Percentiles rank a stretch among this genome's conserved stretches.
These are phyloP conservation scores for Adansonia grandidieri DNA, from an alignment of 441 rosid genomes.

Conservation along the genomic window DNA sequence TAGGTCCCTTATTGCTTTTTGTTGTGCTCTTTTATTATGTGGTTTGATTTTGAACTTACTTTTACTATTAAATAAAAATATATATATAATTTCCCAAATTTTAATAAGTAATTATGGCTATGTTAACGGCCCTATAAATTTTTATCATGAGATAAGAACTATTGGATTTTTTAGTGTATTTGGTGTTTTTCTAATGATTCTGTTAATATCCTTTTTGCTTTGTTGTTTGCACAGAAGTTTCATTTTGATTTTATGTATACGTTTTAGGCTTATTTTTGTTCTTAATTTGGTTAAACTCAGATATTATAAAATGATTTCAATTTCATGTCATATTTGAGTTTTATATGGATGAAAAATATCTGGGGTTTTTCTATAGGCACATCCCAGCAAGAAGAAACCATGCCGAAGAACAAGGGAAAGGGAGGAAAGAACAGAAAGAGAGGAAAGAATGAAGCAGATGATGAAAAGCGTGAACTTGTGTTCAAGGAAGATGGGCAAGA, in stretches of 20 bases:
- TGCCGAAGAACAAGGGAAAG: too few relatives aligned
- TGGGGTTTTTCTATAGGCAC: background rate
- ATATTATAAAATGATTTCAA: background rate
- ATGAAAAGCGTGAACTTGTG: too few relatives aligned
- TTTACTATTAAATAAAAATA: background rate
- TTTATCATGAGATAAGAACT: background rate
- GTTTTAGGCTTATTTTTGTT: background rate
- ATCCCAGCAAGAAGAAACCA: background rate
- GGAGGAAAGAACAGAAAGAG: too few relatives aligned
- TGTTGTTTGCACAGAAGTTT: background rate
- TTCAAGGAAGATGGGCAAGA: conserved; percentile 45
- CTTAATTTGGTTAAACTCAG: background rate
- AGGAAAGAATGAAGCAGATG: too few relatives aligned
- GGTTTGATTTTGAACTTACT: background rate
- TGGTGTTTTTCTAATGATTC: background rate
- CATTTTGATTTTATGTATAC: background rate
- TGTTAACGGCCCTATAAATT: background rate
- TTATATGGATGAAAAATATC: background rate
- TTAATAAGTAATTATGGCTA: background rate
- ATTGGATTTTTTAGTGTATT: background rate
- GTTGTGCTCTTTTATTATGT: background rate
- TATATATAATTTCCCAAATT: background rate
- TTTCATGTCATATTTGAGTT: background rate
- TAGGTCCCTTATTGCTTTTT: too few relatives aligned
- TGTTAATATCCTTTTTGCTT: background rate